Conservation (phyloP, 2,329 filamentous ascomycete species). For the Fusarium neocosmosporiellum region DNA sequence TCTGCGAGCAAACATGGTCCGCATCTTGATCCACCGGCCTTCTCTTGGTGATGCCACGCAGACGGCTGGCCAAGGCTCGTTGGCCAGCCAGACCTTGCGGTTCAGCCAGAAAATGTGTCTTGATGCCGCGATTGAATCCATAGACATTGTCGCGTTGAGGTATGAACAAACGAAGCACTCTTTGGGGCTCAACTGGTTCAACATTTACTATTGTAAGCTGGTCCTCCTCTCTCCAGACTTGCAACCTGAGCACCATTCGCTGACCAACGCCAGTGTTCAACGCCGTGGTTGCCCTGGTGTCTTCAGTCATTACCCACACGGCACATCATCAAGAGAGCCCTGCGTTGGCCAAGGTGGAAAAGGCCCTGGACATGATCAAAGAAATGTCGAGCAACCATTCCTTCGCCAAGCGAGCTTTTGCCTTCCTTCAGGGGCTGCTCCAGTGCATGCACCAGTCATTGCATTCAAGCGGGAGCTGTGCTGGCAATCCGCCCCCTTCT, state of each 20-base stretch:
- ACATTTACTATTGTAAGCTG: not conserved
- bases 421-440: not conserved
- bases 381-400: not conserved
- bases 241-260: not conserved
- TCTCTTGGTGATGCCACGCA: not conserved
- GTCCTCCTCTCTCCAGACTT: not conserved
- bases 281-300: not conserved
- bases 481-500: not conserved
- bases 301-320: not conserved
- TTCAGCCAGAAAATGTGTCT: not conserved
- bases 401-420: not conserved
- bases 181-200: not conserved
- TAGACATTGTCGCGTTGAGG: not conserved
- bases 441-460: not conserved
- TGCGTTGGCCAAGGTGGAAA: not conserved
- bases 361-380: not conserved
- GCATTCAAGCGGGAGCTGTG: not conserved
- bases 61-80: not conserved
- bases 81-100: not conserved
- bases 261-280: not conserved
- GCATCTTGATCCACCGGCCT: not conserved
- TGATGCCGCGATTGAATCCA: not conserved
- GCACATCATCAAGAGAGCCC: not conserved
- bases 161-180: not conserved
- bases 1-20: not conserved